These are phyloP conservation scores for Botrytis paeoniae DNA, from an alignment of 2,329 filamentous ascomycete species.

Conservation along the genomic window DNA sequence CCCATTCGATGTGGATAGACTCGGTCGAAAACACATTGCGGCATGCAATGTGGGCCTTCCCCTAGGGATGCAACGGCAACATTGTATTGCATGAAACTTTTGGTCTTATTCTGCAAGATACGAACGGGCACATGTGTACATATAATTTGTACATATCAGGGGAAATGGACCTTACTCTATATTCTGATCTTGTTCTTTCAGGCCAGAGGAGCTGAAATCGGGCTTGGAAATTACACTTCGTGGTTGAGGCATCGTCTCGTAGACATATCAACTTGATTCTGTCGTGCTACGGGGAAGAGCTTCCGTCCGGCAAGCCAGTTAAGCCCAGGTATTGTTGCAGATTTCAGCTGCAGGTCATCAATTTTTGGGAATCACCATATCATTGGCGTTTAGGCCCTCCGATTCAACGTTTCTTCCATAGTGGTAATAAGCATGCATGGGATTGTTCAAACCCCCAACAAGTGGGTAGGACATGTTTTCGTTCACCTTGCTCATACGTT, in stretches of 20 bases:
- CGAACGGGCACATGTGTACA: constrained; percentile 12
- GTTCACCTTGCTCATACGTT: constrained; percentile 12
- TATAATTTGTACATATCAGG: constrained; percentile 8
- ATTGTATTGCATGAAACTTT: constrained; percentile 13
- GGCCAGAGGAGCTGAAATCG: constrained; percentile 11
- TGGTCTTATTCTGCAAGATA: constrained; percentile 11
- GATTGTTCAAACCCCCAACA: constrained; percentile 9
- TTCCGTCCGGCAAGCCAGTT: constrained; percentile 14
- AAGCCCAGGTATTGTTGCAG: constrained; percentile 15
- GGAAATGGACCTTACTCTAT: background rate
- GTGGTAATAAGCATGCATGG: constrained; percentile 18
- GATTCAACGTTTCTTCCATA: constrained; percentile 11
- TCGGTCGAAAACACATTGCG: constrained; percentile 10
- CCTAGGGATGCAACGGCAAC: constrained; percentile 16
- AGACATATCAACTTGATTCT: constrained; percentile 18
- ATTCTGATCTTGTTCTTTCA: background rate
- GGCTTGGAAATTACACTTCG: constrained; percentile 3
- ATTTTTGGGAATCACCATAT: constrained; percentile 16
- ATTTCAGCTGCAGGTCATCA: constrained; percentile 21
- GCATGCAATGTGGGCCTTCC: constrained; percentile 2
- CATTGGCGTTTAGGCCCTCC: constrained; percentile 19
- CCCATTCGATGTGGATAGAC: constrained; percentile 11
- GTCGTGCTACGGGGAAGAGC: constrained; percentile 21
- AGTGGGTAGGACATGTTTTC: constrained; percentile 5
- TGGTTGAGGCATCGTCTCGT: constrained; percentile 13